These are phyloP conservation scores for Citrus australasica DNA, from an alignment of 345 rosid species.

Conservation along the genomic window DNA sequence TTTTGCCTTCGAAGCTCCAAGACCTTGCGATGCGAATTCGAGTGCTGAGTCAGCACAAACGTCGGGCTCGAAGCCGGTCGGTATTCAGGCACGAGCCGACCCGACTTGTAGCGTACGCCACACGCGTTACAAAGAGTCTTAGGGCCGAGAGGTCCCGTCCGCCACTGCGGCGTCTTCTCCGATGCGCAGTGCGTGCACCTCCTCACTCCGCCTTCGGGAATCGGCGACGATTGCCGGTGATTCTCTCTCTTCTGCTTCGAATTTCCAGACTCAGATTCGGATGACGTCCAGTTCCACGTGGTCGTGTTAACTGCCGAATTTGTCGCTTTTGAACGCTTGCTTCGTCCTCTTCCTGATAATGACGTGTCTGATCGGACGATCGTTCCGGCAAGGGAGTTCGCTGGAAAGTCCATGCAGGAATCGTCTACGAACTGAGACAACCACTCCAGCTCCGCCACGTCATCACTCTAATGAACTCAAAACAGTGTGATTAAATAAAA, in stretches of 20 bases:
- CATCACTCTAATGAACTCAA: conserved; percentile 50
- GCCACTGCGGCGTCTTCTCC: conserved; percentile 86
- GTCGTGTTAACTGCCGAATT: conserved; percentile 19
- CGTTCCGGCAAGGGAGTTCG: conserved; percentile 39
- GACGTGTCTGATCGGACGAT: conserved; percentile 30
- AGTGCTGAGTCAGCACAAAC: conserved; percentile 71
- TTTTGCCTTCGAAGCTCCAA: conserved; percentile 79
- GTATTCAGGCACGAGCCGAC: conserved; percentile 77
- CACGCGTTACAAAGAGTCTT: conserved; percentile 78
- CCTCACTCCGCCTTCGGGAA: conserved; percentile 40
- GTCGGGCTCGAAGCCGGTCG: conserved; percentile 85
- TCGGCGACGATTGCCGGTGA: conserved; percentile 14
- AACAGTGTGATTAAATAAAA: not conserved
- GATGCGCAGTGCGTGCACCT: conserved; percentile 79
- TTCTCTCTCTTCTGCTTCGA: conserved; percentile 35
- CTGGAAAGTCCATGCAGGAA: conserved; percentile 55
- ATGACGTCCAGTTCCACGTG: conserved; percentile 28
- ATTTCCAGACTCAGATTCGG: conserved; percentile 17
- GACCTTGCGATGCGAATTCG: conserved; percentile 82
- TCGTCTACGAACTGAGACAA: conserved; percentile 76
- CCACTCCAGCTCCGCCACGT: conserved; percentile 87
- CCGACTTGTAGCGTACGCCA: conserved; percentile 81
- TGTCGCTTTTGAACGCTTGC: conserved; percentile 48
- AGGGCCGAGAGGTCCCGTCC: conserved; percentile 80
- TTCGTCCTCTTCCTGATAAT: conserved; percentile 40